phyloP scores from a whole-genome alignment of 2,329 filamentous ascomycete genomes.

The Geosmithia morbida region DNA sequence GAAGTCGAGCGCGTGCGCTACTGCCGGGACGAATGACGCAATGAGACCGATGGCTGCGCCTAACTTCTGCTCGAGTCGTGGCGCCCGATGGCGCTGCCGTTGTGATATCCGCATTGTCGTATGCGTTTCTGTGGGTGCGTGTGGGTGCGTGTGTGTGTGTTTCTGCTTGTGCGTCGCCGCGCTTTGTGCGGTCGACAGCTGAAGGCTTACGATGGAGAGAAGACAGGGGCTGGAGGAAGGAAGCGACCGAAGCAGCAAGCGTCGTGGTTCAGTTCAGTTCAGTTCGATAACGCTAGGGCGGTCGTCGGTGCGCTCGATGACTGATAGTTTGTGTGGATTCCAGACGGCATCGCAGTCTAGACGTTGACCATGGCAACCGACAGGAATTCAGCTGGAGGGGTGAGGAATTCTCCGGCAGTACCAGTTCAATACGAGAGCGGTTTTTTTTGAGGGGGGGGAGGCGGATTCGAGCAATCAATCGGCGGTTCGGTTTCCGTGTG shows the following conservation, averaged over 20 bases:
- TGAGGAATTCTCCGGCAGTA: not conserved
- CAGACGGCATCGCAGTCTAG: slow-evolving; percentile 13
- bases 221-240: too few species aligned
- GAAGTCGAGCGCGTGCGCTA: slow-evolving; percentile 41
- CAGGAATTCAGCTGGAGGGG: slow-evolving; percentile 4
- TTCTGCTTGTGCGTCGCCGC: not conserved
- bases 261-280: not conserved
- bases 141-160: not conserved
- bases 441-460: too few species aligned
- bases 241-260: slow-evolving; percentile 1
- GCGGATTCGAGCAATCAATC: not conserved
- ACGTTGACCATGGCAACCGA: slow-evolving; percentile 12
- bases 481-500: not conserved
- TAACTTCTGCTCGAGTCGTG: not conserved
- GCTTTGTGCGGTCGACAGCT: not conserved
- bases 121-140: not conserved
- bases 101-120: slow-evolving; percentile 4
- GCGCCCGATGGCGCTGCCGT: slow-evolving; percentile 1
- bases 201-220: not conserved
- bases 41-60: not conserved
- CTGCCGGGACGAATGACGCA: slow-evolving; percentile 5
- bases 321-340: not conserved
- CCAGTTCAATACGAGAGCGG: not conserved
- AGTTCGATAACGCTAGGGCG: not conserved
- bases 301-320: not conserved